Evolutionary conservation across 768 basidiomycete genomes (phyloP).

Genomic region (Pleurotus pulmonarius): DNA sequence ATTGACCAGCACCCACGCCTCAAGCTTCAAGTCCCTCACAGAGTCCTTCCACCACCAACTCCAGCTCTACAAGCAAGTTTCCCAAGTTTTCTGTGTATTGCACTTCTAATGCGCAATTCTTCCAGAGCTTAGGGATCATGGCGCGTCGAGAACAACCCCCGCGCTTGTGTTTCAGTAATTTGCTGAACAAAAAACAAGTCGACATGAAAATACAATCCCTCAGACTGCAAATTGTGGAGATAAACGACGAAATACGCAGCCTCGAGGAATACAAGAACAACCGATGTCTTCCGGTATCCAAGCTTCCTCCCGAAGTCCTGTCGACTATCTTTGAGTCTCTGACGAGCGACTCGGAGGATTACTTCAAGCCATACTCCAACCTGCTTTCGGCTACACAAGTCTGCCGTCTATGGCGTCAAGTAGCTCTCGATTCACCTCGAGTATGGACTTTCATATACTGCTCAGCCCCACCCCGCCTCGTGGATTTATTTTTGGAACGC

Average conservation of each 20-base stretch:
- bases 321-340: neutral
- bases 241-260: neutral
- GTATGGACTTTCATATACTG: neutral
- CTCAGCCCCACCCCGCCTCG: neutral
- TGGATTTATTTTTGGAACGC: neutral
- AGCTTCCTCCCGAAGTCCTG: neutral
- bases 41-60: too few species aligned
- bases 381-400: neutral
- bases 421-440: neutral
- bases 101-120: too few species aligned
- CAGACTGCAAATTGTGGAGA: neutral
- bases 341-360: neutral
- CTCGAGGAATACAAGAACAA: neutral
- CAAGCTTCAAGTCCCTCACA: too few species aligned
- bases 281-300: neutral
- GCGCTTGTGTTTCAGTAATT: neutral
- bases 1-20: too few species aligned
- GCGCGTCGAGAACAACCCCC: too few species aligned
- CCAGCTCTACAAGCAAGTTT: too few species aligned
- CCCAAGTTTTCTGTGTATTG: too few species aligned
- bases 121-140: too few species aligned
- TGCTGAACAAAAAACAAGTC: neutral
- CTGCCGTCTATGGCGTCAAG: neutral
- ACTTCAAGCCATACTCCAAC: neutral
- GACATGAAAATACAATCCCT: neutral